Base-by-base conservation (phyloP, 2,329 filamentous ascomycete genomes). In the Aspergillus luchuensis region DNA sequence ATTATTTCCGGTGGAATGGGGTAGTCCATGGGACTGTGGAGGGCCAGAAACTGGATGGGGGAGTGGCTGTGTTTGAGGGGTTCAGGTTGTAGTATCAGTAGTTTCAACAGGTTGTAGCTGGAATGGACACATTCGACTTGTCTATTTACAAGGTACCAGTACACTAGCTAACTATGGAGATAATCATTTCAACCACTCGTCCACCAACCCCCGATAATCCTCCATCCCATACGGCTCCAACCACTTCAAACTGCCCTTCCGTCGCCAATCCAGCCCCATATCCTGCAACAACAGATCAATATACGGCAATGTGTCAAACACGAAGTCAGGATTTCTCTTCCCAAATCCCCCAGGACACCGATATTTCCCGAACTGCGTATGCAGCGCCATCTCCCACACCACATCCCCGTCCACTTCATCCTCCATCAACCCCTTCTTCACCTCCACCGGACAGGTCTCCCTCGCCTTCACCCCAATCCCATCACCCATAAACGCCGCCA, bases 261-360 rank as follows among this genome's bases (percentile, higher is more conserved):
- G 67, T 63, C 65, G 66, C 1, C 78, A 77, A 17, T 81, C 76
- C 57, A 92, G 73, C 0, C 85, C 89, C 58, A 93, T 68, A 72
- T 94, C 90, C 4, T 78, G 76, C 61, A 91, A 71, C 69, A 94
- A 72, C 69, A 88, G 69, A 73, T 93, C 90, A 17, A 91, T 72
- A 69, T 92, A 95, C 4, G 89, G 89, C 57, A 94, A 72, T 0
- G 84, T 84, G 72, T 95, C 91, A 69, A 94, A 93, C 17, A 91
- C 87, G 65, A 92, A 88, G 71, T 91, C 89, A 0, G 76, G 75
- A 10, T 76, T 74, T 2, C 71, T 68, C 10, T 78, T 80, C 1
- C 89, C 89, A 68, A 86, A 87, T 0, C 89, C 89, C 1, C 64
- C 73, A 0, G 73, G 75, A 67, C 90, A 90, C 25, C 90, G 82